phyloP scores from a whole-genome alignment of 176 grass and related monocot species.

The Hsuehochloa calcarea region DNA sequence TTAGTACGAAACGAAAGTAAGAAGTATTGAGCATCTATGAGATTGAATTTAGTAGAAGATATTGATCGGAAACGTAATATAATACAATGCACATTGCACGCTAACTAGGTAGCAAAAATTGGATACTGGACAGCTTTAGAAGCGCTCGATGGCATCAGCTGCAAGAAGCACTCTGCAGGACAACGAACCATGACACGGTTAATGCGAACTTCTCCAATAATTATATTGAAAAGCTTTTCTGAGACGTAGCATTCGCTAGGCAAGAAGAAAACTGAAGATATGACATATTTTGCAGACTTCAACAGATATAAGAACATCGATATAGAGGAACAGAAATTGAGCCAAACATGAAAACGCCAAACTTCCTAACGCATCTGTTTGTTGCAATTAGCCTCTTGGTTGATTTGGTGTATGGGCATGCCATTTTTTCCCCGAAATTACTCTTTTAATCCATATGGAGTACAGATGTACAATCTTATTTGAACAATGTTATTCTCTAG shows the following conservation, averaged over 20 bases:
- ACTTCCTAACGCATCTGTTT: background rate
- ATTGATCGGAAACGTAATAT: background rate
- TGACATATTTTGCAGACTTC: background rate
- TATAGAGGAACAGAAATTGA: background rate
- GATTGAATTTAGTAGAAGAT: background rate
- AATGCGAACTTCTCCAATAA: background rate
- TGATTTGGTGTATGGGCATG: background rate
- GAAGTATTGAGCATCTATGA: background rate
- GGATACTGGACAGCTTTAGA: conserved; percentile 73
- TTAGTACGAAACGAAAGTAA: background rate
- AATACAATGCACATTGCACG: background rate
- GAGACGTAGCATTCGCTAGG: background rate
- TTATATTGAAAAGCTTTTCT: background rate
- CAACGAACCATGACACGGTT: background rate
- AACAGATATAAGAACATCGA: background rate
- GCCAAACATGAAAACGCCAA: background rate
- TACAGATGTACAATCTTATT: background rate
- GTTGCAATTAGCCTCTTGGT: background rate
- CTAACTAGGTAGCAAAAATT: background rate
- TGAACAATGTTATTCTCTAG: background rate
- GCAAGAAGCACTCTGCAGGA: conserved; percentile 84
- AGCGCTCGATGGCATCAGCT: conserved; percentile 62
- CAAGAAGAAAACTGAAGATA: background rate
- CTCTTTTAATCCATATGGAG: background rate
- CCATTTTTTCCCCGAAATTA: background rate